Base-by-base conservation (phyloP, 306 rosid genomes). In the Abrus precatorius region DNA sequence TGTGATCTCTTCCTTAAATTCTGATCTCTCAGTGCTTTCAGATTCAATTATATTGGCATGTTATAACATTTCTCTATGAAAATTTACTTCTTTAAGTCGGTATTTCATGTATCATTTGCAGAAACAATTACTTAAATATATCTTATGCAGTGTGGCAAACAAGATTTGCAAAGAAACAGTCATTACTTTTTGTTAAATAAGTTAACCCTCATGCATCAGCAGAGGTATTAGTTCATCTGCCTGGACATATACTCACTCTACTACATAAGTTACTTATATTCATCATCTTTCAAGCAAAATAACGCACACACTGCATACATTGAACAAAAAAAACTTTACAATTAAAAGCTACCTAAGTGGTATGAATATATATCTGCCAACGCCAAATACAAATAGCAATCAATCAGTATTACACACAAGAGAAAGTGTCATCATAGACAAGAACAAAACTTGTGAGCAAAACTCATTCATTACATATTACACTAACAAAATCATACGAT, bases 61-160 rank as follows among this genome's bases (percentile, higher is more conserved):
- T 36, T 74, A 40, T 72, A 50, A 80, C 33, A 44, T 44, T 28
- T 69, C 67, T 20, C 52, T 9, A 76, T 66, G 34, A 45, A 60
- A 61, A 33, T 2, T 28, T 41, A 77, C 28, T 53, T 49, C 48
- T 55, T 57, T 43, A 48, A 9, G 66, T 9, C 74, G 32, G 57
- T 75, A 83, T 83, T 82, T 67, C 72, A 68, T 67, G 80, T 55
- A 77, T 29, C 71, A 54, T 29, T 54, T 61, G 69, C 28, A 56
- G 79, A 61, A 82, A 71, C 33, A 70, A 74, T 52, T 32, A 27
- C 82, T 55, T 52, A 43, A 49, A 52, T 67, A 54, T 38, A 41
- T 66, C 70, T 44, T 57, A 14, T 14, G 66, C 3, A 7, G 78
- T 47, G 68, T 49, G 8, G 54, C 44, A 50, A 70, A 72, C 81